phyloP scores from a whole-genome alignment of 73 alveolate species.

The Chromera velia region DNA sequence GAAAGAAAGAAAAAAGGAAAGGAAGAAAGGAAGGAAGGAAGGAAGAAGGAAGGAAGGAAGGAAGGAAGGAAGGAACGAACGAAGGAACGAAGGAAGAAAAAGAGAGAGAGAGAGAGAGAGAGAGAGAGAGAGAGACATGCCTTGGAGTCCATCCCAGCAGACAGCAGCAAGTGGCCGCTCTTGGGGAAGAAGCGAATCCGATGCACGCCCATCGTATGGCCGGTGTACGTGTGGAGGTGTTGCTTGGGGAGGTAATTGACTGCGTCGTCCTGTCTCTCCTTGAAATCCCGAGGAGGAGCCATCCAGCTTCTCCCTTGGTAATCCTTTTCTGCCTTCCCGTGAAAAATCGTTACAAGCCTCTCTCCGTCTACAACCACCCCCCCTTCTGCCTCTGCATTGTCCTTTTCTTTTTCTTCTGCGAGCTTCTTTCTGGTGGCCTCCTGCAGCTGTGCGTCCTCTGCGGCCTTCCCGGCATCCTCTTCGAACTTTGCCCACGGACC shows the following conservation, averaged over 20 bases:
- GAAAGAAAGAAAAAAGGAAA: no score
- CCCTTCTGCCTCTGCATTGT: background rate
- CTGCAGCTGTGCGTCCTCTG: no score
- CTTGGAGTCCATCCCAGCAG: slow-evolving; percentile 55
- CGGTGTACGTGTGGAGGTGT: slow-evolving; percentile 48
- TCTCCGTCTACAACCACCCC: background rate
- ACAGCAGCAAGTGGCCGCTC: slow-evolving; percentile 54
- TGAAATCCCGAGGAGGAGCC: slow-evolving; percentile 47
- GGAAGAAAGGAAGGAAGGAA: no score
- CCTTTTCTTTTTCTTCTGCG: background rate
- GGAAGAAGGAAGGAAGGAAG: no score
- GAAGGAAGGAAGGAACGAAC: no score
- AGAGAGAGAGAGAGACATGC: no score
- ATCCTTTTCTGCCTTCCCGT: background rate
- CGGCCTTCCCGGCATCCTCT: no score
- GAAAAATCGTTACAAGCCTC: background rate
- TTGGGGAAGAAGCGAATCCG: slow-evolving; percentile 54
- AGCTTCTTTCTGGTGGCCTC: background rate
- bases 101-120: no score
- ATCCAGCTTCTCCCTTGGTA: slow-evolving; percentile 44
- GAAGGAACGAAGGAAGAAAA: no score
- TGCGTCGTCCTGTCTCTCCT: slow-evolving; percentile 35
- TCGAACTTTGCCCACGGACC: no score
- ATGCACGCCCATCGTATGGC: slow-evolving; percentile 49
- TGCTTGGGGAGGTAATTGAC: slow-evolving; percentile 43